phyloP scores from a whole-genome alignment of 202 grass and related monocot species.

The Panicum virgatum region DNA sequence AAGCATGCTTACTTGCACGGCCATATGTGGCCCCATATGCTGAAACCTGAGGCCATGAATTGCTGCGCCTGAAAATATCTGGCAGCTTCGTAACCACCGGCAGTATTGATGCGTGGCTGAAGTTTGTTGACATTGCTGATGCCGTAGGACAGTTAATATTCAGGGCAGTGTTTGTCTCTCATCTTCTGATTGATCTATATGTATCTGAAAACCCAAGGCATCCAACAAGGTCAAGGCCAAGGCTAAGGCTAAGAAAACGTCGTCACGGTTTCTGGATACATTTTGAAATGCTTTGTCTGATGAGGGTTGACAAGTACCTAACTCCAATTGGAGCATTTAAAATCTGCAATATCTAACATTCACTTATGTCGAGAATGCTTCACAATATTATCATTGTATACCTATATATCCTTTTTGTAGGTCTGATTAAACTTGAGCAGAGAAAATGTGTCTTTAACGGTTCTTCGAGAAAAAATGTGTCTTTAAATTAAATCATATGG shows the following conservation, averaged over 20 bases:
- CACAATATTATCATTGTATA: background rate
- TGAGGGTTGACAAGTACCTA: background rate
- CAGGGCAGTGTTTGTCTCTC: background rate
- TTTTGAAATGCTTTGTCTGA: background rate
- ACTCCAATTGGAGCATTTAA: background rate
- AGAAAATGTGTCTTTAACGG: background rate
- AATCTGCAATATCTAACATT: background rate
- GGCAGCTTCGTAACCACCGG: background rate
- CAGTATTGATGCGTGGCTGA: background rate
- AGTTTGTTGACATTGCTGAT: background rate
- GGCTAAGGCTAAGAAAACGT: background rate
- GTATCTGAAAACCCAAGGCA: background rate
- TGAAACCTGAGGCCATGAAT: constrained; percentile 5
- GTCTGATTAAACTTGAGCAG: background rate
- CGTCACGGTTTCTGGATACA: background rate
- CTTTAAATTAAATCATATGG: background rate
- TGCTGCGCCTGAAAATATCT: constrained; percentile 27
- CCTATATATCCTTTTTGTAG: background rate
- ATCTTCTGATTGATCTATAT: background rate
- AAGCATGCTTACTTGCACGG: background rate
- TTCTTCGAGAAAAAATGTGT: background rate
- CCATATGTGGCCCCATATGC: background rate
- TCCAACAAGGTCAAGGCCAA: background rate
- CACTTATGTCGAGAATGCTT: background rate
- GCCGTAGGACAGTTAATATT: background rate